These are phyloP conservation scores for Chenopodium suecicum DNA, from an alignment of 148 eudicot genomes.

Conservation along the genomic window DNA sequence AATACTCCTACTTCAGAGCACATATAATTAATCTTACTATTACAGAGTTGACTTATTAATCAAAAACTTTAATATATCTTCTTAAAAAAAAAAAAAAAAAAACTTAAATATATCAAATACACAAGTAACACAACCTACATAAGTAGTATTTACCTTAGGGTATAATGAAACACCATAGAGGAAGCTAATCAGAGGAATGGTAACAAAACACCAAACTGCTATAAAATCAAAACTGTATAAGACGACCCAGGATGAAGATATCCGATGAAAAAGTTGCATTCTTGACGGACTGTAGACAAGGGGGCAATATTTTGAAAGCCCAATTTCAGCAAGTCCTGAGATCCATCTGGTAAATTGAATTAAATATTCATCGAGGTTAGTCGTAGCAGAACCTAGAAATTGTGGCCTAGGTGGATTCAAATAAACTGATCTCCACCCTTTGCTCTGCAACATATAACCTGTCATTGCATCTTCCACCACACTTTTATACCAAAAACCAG, in stretches of 20 bases:
- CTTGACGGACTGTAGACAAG: slow-evolving; percentile 34
- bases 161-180: slow-evolving; percentile 43
- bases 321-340: slow-evolving; percentile 38
- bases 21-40: too few relatives aligned
- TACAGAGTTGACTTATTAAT: too few relatives aligned
- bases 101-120: too few relatives aligned
- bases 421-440: slow-evolving; percentile 53
- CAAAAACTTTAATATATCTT: too few relatives aligned
- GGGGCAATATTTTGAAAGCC: slow-evolving; percentile 39
- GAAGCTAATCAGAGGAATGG: slow-evolving; percentile 42
- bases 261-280: slow-evolving; percentile 35
- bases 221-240: slow-evolving; percentile 23
- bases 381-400: slow-evolving; percentile 49
- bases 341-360: slow-evolving; percentile 47
- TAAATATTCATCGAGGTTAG: slow-evolving; percentile 41
- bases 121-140: too few relatives aligned
- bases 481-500: slow-evolving; percentile 47
- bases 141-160: slow-evolving; percentile 39
- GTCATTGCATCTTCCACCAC: slow-evolving; percentile 54
- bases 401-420: slow-evolving; percentile 46
- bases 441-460: slow-evolving; percentile 41
- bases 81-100: too few relatives aligned
- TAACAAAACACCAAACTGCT: slow-evolving; percentile 30
- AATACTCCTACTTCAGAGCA: too few relatives aligned
- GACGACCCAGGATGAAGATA: slow-evolving; percentile 37